Evolutionary conservation across 495 filamentous ascomycete species (phyloP).

Genomic region (Podospora didyma): DNA sequence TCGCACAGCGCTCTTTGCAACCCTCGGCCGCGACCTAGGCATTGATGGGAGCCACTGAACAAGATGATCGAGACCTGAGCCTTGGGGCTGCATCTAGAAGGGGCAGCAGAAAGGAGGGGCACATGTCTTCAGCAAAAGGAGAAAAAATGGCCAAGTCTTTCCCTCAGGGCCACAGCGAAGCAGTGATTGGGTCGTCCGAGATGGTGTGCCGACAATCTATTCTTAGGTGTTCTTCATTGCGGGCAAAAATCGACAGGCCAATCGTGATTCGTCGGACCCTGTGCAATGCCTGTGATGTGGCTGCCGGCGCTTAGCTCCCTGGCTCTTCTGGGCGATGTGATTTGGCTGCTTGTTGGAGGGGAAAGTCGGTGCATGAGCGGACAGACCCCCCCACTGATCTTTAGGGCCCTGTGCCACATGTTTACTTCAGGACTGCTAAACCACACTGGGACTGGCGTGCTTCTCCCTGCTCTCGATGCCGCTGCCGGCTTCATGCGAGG

Average conservation of each 20-base stretch:
- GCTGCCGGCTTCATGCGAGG: neutral
- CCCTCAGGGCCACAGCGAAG: neutral
- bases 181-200: conserved; percentile 18
- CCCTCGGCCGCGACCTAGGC: no score
- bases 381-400: neutral
- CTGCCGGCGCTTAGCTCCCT: conserved; percentile 35
- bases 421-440: neutral
- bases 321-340: conserved; percentile 20
- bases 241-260: conserved; percentile 14
- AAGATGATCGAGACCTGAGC: neutral
- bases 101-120: neutral
- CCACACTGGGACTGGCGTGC: neutral
- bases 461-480: neutral
- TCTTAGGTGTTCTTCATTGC: conserved; percentile 37
- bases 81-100: no score
- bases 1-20: no score
- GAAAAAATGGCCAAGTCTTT: neutral
- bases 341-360: conserved; percentile 22
- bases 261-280: conserved; percentile 20
- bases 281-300: conserved; percentile 24
- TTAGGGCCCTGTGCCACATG: neutral
- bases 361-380: conserved; percentile 17
- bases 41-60: no score
- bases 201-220: conserved; percentile 32
- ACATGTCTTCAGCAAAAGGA: neutral